Base-by-base conservation (phyloP, 2,329 filamentous ascomycete genomes). In the Dactylonectria macrodidyma region DNA sequence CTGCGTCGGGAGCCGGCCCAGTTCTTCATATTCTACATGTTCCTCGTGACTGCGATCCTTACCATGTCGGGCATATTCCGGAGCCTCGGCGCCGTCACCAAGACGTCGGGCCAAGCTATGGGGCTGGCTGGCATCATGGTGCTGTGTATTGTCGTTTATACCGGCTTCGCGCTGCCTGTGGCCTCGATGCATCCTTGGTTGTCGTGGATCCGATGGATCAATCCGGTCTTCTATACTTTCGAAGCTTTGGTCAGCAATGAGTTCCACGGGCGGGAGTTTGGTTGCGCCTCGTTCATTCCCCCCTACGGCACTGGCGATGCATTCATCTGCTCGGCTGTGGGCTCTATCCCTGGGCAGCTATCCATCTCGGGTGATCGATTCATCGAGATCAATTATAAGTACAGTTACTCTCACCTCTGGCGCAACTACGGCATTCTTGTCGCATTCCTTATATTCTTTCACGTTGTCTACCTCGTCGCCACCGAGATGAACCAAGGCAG, bases 41-140 rank as follows among this genome's bases (percentile, higher is more conserved):
- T 92, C 69, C 82, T 96, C n/a, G 86, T 95, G 71, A 90, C 88
- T 14, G 85, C 88, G 1, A 93, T 90, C 0, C 85, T 95, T 71
- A 87, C 90, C 71, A 95, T 95, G 91, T 91, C 88, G 41, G 93
- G 91, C 80, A 84, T 94, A 46, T 95, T 95, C 83, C 86, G 93
- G 33, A 92, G 90, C 0, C 89, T 95, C 73, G 93, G 89, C 0
- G 89, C 92, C 0, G 79, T 91, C 1, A 94, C 93, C 1, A 87
- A 89, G 59, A 93, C 92, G 0, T 82, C 90, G 0, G 86, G 88
- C 0, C 87, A 90, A 67, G 87, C 88, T 3, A 85, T 90, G 83
- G 82, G 83, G 1, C 76, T 86, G 2, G 82, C 87, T 0, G 86
- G 86, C 26, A 79, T 90, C 0, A 71, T 90, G 68, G 87, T 91